These are phyloP conservation scores for Sclerotinia spermophila DNA, from an alignment of 2,329 filamentous ascomycete species.

Conservation along the genomic window DNA sequence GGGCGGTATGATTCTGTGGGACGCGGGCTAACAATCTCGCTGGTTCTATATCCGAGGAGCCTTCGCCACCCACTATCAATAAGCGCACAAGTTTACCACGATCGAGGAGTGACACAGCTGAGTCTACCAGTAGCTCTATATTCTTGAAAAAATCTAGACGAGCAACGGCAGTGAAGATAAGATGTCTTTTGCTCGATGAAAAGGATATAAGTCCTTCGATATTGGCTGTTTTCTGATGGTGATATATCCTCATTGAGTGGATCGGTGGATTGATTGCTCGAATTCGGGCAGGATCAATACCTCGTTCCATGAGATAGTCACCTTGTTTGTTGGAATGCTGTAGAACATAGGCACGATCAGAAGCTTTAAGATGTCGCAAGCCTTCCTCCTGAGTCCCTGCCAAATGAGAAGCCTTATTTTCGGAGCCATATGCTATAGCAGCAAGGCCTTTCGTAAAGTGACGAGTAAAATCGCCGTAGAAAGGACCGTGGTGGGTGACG, in stretches of 20 bases:
- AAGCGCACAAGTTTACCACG: constrained; percentile 16
- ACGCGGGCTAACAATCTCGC: constrained; percentile 14
- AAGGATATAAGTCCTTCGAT: constrained; percentile 7
- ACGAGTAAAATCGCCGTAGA: constrained; percentile 20
- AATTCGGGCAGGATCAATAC: constrained; percentile 19
- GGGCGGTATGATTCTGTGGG: constrained; percentile 17
- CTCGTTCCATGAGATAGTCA: constrained; percentile 21
- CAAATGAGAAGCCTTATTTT: constrained; percentile 21
- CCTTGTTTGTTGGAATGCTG: constrained; percentile 23
- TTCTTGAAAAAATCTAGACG: constrained; percentile 25
- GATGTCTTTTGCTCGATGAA: constrained; percentile 13
- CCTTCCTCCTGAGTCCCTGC: constrained; percentile 20
- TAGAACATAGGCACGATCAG: constrained; percentile 20
- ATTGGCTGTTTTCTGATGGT: not conserved
- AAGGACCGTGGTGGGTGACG: constrained; percentile 24
- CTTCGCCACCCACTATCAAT: constrained; percentile 21
- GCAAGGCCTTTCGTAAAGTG: constrained; percentile 20
- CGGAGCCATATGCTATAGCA: constrained; percentile 22
- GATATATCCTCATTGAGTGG: constrained; percentile 12
- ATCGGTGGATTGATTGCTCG: constrained; percentile 22
- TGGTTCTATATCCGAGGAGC: constrained; percentile 4
- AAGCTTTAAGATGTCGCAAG: constrained; percentile 17
- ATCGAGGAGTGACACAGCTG: constrained; percentile 18
- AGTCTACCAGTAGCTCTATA: constrained; percentile 21
- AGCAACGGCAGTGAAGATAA: constrained; percentile 24